Base-by-base conservation (phyloP, 257 asterid species). In the Schizonepeta tenuifolia region DNA sequence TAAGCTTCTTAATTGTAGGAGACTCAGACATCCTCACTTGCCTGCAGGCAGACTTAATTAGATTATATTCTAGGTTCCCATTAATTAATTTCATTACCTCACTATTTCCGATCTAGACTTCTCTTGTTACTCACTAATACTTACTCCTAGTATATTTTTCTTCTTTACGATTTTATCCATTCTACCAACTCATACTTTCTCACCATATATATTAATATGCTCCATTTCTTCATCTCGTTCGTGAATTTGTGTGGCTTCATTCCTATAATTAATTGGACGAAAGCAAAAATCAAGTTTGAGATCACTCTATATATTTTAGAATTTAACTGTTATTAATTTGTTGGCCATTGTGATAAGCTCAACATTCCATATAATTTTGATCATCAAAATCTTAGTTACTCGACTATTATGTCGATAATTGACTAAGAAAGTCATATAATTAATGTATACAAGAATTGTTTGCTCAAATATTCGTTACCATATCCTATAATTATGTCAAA, bases 1-100 rank as follows among this genome's bases (percentile, higher is more conserved):
- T 50, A 41, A 67, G 73, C 61, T 47, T 57, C 55, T 70, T 33
- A 6, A 0, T 36, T 77, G 76, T 76, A 62, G 76, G 53, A 69
- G 65, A 35, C 20, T 56, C 4, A 2, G 44, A 22, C 49, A 20
- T 51, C n/a, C n/a, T n/a, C n/a, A n/a, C n/a, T n/a, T n/a, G n/a
- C n/a, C n/a, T n/a, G n/a, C 2, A 28, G 47, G 60, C 72, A 64
- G 72, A 55, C 67, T 50, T 31, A 3, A 31, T 67, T 65, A 24
- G 4, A 13, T 75, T 57, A 21, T 24, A 55, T 65, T 53, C 53
- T 53, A 53, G 58, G 58, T 51, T 60, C n/a, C n/a, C 12, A 28
- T 43, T 24, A 70, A 12, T 43, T 43, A 64, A 69, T n/a, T n/a
- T n/a, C 5, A 5, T 51, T 18, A 51, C 28, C 44, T 41, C 24